Percentiles rank a stretch among this genome's conserved stretches.
phyloP scores from a whole-genome alignment of 805 yeast species.

The Peterozyma xylosa region DNA sequence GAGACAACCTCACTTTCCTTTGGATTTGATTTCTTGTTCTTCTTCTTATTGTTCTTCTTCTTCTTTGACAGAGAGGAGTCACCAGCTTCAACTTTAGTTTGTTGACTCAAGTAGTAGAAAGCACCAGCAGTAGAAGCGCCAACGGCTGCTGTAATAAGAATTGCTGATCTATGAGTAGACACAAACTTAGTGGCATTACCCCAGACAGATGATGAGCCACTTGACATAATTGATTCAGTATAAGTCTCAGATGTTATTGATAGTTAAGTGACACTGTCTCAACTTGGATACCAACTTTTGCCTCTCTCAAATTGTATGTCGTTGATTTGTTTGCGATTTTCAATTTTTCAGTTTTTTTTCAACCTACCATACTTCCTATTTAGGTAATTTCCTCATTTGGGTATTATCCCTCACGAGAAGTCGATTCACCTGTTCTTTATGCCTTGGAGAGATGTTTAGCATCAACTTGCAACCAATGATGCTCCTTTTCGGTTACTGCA shows the following conservation, averaged over 20 bases:
- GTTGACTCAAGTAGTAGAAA: constrained; percentile 31
- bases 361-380: too few species aligned
- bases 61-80: constrained; percentile 13
- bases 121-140: constrained; percentile 45
- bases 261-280: too few species aligned
- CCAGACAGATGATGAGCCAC: constrained; percentile 6
- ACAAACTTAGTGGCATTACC: constrained; percentile 27
- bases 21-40: constrained; percentile 24
- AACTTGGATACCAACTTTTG: too few species aligned
- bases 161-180: constrained; percentile 40
- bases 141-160: constrained; percentile 42
- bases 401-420: too few species aligned
- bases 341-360: too few species aligned
- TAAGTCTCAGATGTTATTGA: not conserved
- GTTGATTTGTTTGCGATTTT: too few species aligned
- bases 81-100: constrained; percentile 8
- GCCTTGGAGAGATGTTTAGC: too few species aligned
- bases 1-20: constrained; percentile 10
- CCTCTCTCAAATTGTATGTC: too few species aligned
- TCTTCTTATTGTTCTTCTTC: constrained; percentile 33
- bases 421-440: too few species aligned
- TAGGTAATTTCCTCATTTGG: too few species aligned
- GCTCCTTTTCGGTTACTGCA: too few species aligned
- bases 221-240: not conserved
- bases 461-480: too few species aligned